Evolutionary conservation across 441 rosid genomes (phyloP).

Genomic region (Jatropha multifida): DNA sequence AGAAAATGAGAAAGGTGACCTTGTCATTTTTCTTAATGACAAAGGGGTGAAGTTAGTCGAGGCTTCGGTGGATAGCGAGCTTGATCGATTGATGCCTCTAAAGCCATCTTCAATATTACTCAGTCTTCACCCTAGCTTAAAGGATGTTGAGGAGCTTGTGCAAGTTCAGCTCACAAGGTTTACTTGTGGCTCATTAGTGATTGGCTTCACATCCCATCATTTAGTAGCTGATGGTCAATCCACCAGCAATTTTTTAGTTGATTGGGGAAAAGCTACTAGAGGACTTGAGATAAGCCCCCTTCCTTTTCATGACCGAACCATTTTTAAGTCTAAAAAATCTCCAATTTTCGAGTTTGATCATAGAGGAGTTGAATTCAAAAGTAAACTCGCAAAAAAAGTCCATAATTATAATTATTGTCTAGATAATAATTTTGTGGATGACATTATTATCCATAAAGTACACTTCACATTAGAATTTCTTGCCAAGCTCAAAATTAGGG

Average conservation of each 20-base stretch:
- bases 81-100: constrained; percentile 13
- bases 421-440: neutral
- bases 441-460: constrained; percentile 12
- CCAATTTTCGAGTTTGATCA: constrained; percentile 6
- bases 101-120: constrained; percentile 15
- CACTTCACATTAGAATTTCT: constrained; percentile 21
- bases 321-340: constrained; percentile 8
- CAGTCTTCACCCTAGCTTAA: constrained; percentile 20
- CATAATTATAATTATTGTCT: neutral
- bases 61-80: neutral
- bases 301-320: constrained; percentile 7
- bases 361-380: constrained; percentile 11
- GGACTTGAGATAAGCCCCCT: constrained; percentile 16
- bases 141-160: constrained; percentile 13
- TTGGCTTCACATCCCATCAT: constrained; percentile 16
- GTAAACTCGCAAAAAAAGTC: neutral
- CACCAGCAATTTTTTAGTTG: constrained; percentile 16
- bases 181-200: constrained; percentile 18
- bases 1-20: constrained; percentile 16
- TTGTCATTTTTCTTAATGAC: constrained; percentile 19
- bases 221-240: constrained; percentile 18
- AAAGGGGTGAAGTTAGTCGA: constrained; percentile 23
- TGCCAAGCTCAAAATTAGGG: constrained; percentile 10
- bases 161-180: constrained; percentile 23
- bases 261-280: constrained; percentile 17